phyloP scores from a whole-genome alignment of 169 alveolate species.

The Eimeria sp. region DNA sequence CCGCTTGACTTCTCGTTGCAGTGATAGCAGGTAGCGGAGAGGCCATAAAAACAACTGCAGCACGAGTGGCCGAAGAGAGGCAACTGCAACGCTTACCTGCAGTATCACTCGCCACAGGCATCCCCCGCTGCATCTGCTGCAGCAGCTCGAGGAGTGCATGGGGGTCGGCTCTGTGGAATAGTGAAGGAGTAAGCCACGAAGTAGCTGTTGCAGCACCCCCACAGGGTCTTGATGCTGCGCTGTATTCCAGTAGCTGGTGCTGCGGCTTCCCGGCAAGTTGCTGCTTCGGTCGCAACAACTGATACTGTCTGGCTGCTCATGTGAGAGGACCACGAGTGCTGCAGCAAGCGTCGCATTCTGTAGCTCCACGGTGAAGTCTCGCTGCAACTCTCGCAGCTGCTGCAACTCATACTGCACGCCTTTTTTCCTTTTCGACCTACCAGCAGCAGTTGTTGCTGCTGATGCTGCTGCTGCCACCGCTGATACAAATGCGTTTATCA shows the following conservation, averaged over 20 bases:
- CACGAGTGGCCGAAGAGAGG: conserved; percentile 52
- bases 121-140: conserved; percentile 17
- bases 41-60: conserved; percentile 29
- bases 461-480: conserved; percentile 60
- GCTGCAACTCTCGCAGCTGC: conserved; percentile 49
- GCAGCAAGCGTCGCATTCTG: conserved; percentile 43
- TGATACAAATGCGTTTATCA: conserved; percentile 16
- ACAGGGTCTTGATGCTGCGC: conserved; percentile 67
- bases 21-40: conserved; percentile 47
- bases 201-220: conserved; percentile 52
- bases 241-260: conserved; percentile 25
- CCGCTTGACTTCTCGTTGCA: conserved; percentile 12
- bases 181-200: conserved; percentile 21
- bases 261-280: background rate
- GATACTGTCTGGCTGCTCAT: background rate
- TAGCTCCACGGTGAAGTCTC: conserved; percentile 9
- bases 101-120: conserved; percentile 72
- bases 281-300: background rate
- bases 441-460: background rate
- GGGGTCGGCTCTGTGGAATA: background rate
- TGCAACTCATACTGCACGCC: background rate
- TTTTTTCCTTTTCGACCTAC: background rate
- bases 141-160: background rate
- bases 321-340: conserved; percentile 9
- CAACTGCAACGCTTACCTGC: conserved; percentile 31